phyloP scores from a whole-genome alignment of 2,329 filamentous ascomycete species.

The Exserohilum rostratum region DNA sequence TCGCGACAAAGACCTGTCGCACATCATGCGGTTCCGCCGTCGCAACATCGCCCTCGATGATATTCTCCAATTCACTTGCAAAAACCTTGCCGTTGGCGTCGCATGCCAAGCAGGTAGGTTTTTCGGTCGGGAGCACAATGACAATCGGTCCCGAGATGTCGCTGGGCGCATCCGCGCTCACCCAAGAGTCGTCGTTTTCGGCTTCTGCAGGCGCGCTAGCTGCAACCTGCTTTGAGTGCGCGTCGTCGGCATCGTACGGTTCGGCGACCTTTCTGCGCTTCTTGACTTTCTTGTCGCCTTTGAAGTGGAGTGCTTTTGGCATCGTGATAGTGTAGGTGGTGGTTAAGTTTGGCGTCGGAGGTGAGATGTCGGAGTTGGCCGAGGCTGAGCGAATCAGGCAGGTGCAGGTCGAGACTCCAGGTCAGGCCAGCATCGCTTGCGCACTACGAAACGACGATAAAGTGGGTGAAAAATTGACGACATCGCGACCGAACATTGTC shows the following conservation, averaged over 20 bases:
- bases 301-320: constrained; percentile 92
- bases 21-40: constrained; percentile 96
- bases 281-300: constrained; percentile 94
- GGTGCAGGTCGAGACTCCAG: constrained; percentile 26
- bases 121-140: constrained; percentile 78
- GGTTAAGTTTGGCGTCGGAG: constrained; percentile 18
- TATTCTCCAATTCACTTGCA: constrained; percentile 80
- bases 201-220: constrained; percentile 50
- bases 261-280: constrained; percentile 79
- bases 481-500: neutral
- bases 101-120: constrained; percentile 77
- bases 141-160: constrained; percentile 85
- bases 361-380: constrained; percentile 28
- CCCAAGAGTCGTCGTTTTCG: constrained; percentile 85
- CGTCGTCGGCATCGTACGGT: constrained; percentile 53
- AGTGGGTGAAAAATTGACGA: constrained; percentile 11
- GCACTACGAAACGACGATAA: constrained; percentile 22
- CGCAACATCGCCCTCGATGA: constrained; percentile 79
- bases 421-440: constrained; percentile 17
- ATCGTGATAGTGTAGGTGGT: constrained; percentile 53
- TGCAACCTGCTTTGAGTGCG: constrained; percentile 43
- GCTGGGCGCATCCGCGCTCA: constrained; percentile 74
- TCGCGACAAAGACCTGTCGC: constrained; percentile 92
- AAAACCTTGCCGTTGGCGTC: constrained; percentile 89
- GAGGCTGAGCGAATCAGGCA: constrained; percentile 36